Base-by-base conservation (phyloP, 176 grass and related monocot species). In the Poa pratensis region DNA sequence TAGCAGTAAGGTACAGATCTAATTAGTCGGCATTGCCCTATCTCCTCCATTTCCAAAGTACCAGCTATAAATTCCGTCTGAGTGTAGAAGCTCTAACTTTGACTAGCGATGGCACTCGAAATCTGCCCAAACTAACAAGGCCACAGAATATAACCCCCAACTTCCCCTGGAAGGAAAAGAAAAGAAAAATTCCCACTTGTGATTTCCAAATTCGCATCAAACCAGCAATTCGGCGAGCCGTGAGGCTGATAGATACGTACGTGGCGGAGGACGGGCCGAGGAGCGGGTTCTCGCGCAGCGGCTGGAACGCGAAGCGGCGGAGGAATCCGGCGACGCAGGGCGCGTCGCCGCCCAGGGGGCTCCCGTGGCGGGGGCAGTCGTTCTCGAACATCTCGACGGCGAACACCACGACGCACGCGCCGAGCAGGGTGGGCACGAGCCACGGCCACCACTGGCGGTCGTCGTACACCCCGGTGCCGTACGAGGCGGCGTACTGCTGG, bases 301-400 rank as follows among this genome's bases (percentile, higher is more conserved):
- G 96, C 80, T 98, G 93, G 55, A 98, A 98, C 26, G 96, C 75
- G 80, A 98, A 90, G 1, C 90, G 96, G 30, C 53, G 89, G 69
- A 98, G 96, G 79, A 95, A 90, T 0, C 83, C 40, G 24, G 74
- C 89, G 55, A 90, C 74, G 96, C 93, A 98, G 20, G 42, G 57
- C 1, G 76, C 76, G 87, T 83, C 76, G 63, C 75, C 80, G 32
- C 87, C 91, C 26, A 77, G 73, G 39, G 85, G 32, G 34, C 66
- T 82, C 43, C 65, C 57, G 73, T 92, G 85, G 23, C 32, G 77
- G 7, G 91, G 96, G 83, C 96, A 98, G 76, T 98, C 68, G 73
- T 98, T 95, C 77, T 92, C 59, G 63, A 89, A 91, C 93, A 98
- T 98, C 96, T 94, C 96, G 61, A 76, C 93, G 78, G 86, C 71